Percentiles rank a stretch among this genome's conserved stretches.
Evolutionary conservation across 1,284 basidiomycete genomes (phyloP).

Genomic region (Cryptococcus depauperatus): DNA sequence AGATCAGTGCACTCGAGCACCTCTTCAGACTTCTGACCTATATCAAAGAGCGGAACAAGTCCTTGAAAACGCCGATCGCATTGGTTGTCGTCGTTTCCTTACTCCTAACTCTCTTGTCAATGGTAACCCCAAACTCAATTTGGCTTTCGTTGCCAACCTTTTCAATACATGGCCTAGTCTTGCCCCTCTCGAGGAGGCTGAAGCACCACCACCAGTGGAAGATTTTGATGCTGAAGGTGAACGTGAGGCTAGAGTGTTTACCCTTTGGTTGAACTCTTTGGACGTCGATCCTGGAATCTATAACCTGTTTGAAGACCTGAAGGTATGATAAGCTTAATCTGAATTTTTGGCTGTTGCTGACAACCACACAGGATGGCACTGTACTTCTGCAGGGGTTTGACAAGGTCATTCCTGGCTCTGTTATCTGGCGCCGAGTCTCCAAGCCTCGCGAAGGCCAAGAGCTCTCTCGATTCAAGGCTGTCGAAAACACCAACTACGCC

Average conservation of each 20-base stretch:
- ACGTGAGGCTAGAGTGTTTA: conserved; percentile 94
- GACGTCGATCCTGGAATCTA: conserved; percentile 93
- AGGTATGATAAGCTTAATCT: too few relatives aligned
- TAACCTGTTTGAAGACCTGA: conserved; percentile 93
- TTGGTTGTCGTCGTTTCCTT: conserved; percentile 93
- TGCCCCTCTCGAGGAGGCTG: conserved; percentile 77
- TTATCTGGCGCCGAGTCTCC: conserved; percentile 86
- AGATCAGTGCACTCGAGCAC: conserved; percentile 82
- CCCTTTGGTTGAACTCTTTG: conserved; percentile 93
- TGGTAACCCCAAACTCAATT: conserved; percentile 96
- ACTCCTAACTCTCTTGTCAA: conserved; percentile 83
- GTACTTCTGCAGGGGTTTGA: conserved; percentile 93
- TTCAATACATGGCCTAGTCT: conserved; percentile 97
- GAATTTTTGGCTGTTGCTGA: conserved; percentile 4
- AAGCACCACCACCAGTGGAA: conserved; percentile 69
- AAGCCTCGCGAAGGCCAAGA: conserved; percentile 83
- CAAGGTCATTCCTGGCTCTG: conserved; percentile 84
- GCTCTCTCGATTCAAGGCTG: conserved; percentile 89
- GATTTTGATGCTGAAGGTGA: conserved; percentile 99
- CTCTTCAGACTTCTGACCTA: conserved; percentile 76
- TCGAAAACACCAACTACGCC: conserved; percentile 96
- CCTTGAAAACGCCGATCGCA: conserved; percentile 83
- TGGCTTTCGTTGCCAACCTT: conserved; percentile 95
- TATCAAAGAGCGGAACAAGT: conserved; percentile 81
- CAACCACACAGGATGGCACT: conserved; percentile 62